Evolutionary conservation across 306 rosid genomes (phyloP), one percentile per base, ranked within the genome.

Genomic region (Aeschynomene evenia): DNA sequence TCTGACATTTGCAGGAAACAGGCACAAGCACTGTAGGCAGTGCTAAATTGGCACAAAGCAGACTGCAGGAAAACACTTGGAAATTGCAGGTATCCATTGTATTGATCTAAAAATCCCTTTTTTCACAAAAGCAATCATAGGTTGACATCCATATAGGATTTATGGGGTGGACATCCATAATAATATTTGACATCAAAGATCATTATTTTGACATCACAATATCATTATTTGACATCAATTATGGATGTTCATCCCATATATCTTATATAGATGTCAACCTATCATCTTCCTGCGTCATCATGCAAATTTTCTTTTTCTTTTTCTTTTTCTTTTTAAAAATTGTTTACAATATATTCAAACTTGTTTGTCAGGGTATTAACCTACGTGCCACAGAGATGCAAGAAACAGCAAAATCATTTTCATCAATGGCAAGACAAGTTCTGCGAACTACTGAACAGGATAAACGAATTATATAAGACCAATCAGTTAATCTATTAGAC

Each of bases 401-500:
- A 79, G 91, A 88, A 75, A 80, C 79, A 26, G 98, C 98, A 36
- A 81, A 68, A 66, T 88, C 98, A 48, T 90, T 90, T 76, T 94
- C 96, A 62, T 82, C 94, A 52, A 68, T 88, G 87, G 98, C 96
- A 45, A 89, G 81, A 18, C 89, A 88, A 64, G 79, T 90, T 70
- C 85, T 88, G 31, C 82, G 40, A 83, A 86, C 82, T 14, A 69
- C 87, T 48, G 89, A 88, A 81, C 90, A 81, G 12, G 86, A 82
- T 10, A 84, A 43, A 58, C 84, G 70, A 71, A 69, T 76, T 69
- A 77, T 79, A 66, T 68, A 59, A 81, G 45, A 40, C 21, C 20
- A 7, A 10, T 51, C 11, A 18, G 7, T 20, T 14, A 28, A 36
- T 22, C 18, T 39, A 34, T 62, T 39, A 51, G 28, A 55, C 12